Evolutionary conservation across 805 yeast species (phyloP).

Genomic region (Candida pseudofarinosa): DNA sequence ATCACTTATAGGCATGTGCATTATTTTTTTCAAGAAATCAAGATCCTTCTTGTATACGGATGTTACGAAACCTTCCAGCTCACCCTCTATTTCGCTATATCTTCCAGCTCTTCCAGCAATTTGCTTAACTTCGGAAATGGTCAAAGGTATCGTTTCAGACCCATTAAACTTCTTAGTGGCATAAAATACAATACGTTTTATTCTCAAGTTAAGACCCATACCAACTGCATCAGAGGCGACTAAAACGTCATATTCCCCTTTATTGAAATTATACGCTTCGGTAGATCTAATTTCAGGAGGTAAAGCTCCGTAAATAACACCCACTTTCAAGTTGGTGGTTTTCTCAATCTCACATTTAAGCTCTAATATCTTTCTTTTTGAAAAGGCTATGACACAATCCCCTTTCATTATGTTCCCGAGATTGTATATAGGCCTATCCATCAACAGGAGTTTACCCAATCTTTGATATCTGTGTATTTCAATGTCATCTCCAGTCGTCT

Average conservation of each 20-base stretch:
- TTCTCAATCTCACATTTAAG: conserved; percentile 67
- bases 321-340: conserved; percentile 62
- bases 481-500: conserved; percentile 75
- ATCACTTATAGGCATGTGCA: conserved; percentile 49
- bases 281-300: conserved; percentile 92
- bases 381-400: conserved; percentile 87
- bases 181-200: conserved; percentile 74
- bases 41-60: conserved; percentile 47
- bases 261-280: conserved; percentile 77
- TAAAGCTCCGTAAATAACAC: conserved; percentile 89
- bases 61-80: conserved; percentile 48
- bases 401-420: conserved; percentile 53
- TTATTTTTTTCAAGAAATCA: conserved; percentile 39
- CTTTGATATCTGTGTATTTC: conserved; percentile 70
- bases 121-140: conserved; percentile 74
- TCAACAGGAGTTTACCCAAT: conserved; percentile 65
- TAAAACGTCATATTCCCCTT: conserved; percentile 73
- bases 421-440: conserved; percentile 25
- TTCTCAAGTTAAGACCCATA: conserved; percentile 90
- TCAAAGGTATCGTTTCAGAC: conserved; percentile 37
- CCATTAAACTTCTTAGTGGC: conserved; percentile 72
- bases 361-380: conserved; percentile 67
- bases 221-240: conserved; percentile 98
- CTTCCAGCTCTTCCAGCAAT: conserved; percentile 97
- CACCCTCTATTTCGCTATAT: conserved; percentile 37